phyloP scores from a whole-genome alignment of 257 asterid genomes.

The Nyctanthes arbortristis region DNA sequence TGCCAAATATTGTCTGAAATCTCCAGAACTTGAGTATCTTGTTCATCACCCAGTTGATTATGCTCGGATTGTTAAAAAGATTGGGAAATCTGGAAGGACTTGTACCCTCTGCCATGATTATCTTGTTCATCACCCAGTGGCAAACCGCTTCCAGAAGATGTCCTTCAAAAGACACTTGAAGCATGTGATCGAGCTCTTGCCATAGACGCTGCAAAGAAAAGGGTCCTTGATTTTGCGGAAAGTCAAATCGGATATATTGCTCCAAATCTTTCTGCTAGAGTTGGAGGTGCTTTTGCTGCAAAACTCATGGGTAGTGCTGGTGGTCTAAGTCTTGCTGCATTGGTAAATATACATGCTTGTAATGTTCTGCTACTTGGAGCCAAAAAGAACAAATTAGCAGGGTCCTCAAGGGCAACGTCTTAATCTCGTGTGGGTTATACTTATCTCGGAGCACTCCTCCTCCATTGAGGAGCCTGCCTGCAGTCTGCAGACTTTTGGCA shows the following conservation, averaged over 20 bases:
- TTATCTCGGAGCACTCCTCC: conserved; percentile 90
- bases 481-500: conserved; percentile 89
- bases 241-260: conserved; percentile 95
- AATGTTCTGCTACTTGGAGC: conserved; percentile 98
- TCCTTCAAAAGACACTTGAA: conserved; percentile 74
- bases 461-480: conserved; percentile 85
- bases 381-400: conserved; percentile 82
- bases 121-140: conserved; percentile 98
- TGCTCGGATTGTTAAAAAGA: conserved; percentile 89
- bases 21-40: conserved; percentile 93
- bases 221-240: conserved; percentile 95
- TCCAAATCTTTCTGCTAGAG: conserved; percentile 92
- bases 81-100: conserved; percentile 95
- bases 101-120: conserved; percentile 88
- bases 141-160: conserved; percentile 92
- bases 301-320: conserved; percentile 98
- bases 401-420: conserved; percentile 92
- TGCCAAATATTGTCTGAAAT: conserved; percentile 86
- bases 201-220: conserved; percentile 78
- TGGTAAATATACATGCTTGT: conserved; percentile 98
- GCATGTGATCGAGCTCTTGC: conserved; percentile 94
- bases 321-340: conserved; percentile 75
- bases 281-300: conserved; percentile 97
- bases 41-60: conserved; percentile 97
- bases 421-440: conserved; percentile 83